These are phyloP conservation scores for Cichorium intybus DNA, from an alignment of 140 eudicot genomes.

Conservation along the genomic window DNA sequence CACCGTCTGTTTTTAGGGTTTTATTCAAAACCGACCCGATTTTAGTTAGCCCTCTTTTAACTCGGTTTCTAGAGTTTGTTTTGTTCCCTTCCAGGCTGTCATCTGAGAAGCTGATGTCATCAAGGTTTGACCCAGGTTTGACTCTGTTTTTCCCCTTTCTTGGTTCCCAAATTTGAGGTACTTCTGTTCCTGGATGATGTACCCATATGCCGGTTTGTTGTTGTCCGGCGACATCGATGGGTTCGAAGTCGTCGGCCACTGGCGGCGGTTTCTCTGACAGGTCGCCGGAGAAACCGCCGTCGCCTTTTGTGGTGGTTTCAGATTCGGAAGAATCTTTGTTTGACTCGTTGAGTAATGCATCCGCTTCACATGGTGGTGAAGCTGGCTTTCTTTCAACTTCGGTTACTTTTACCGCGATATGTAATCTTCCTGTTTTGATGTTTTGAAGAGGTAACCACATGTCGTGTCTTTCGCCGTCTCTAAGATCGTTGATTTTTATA, in stretches of 20 bases:
- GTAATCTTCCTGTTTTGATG: conserved; percentile 80
- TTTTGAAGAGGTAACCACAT: conserved; percentile 80
- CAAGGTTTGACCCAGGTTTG: conserved; percentile 24
- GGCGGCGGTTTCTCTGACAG: conserved; percentile 23
- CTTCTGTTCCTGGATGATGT: conserved; percentile 88
- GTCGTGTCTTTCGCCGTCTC: conserved; percentile 86
- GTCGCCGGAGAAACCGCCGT: conserved; percentile 26
- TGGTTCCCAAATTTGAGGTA: conserved; percentile 83
- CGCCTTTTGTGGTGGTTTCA: conserved; percentile 25
- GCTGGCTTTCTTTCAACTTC: conserved; percentile 56
- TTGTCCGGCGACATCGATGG: conserved; percentile 72
- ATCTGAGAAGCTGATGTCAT: conserved; percentile 54
- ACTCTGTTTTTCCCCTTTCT: conserved; percentile 63
- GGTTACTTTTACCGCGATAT: conserved; percentile 59
- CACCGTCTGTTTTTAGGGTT: conserved; percentile 36
- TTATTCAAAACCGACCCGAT: conserved; percentile 51
- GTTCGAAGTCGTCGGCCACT: conserved; percentile 62
- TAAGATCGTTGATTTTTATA: conserved; percentile 58
- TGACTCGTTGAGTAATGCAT: conserved; percentile 26
- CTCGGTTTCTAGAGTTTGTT: conserved; percentile 24
- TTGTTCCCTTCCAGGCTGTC: conserved; percentile 48
- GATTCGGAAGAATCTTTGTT: conserved; percentile 30
- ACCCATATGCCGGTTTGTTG: conserved; percentile 79
- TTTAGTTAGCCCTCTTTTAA: conserved; percentile 58
- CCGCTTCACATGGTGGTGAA: conserved; percentile 38